Evolutionary conservation across 1,284 basidiomycete species (phyloP).

Genomic region (Cutaneotrichosporon sp.): DNA sequence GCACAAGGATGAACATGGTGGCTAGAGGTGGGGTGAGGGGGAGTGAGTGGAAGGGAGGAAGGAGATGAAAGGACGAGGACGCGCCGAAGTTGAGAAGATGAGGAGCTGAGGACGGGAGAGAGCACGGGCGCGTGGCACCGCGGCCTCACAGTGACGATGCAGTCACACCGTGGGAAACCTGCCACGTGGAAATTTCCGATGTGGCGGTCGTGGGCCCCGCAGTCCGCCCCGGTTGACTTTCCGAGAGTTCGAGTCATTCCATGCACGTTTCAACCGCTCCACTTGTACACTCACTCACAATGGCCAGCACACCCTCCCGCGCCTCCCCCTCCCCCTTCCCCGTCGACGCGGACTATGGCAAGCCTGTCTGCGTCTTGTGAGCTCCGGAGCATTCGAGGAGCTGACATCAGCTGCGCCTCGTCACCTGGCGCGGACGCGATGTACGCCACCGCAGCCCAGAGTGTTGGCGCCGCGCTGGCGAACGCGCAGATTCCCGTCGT

Average conservation of each 20-base stretch:
- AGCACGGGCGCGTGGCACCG: neutral
- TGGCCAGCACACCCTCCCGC: neutral
- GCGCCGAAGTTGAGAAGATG: neutral
- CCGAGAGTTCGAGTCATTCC: too few species aligned
- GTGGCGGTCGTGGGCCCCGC: neutral
- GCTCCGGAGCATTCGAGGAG: conserved; percentile 10
- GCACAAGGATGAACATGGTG: conserved; percentile 71
- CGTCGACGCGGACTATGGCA: conserved; percentile 19
- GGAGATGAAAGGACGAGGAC: neutral
- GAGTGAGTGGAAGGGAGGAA: neutral
- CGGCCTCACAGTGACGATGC: neutral
- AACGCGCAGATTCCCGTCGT: conserved; percentile 66
- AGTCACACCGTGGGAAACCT: conserved; percentile 8
- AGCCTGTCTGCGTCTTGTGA: conserved; percentile 53
- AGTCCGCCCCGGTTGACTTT: neutral
- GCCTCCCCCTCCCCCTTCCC: conserved; percentile 30
- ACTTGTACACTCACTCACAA: neutral
- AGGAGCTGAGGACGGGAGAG: too few species aligned
- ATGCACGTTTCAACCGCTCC: neutral
- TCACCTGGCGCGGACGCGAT: conserved; percentile 65
- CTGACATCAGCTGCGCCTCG: conserved; percentile 63
- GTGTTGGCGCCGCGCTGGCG: conserved; percentile 73
- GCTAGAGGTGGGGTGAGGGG: neutral
- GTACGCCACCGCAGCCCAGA: conserved; percentile 69
- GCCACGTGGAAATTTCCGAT: neutral